Percentiles rank a stretch among this genome's conserved stretches.
phyloP scores from a whole-genome alignment of 169 alveolate genomes.

The Eimeria nieschulzi region DNA sequence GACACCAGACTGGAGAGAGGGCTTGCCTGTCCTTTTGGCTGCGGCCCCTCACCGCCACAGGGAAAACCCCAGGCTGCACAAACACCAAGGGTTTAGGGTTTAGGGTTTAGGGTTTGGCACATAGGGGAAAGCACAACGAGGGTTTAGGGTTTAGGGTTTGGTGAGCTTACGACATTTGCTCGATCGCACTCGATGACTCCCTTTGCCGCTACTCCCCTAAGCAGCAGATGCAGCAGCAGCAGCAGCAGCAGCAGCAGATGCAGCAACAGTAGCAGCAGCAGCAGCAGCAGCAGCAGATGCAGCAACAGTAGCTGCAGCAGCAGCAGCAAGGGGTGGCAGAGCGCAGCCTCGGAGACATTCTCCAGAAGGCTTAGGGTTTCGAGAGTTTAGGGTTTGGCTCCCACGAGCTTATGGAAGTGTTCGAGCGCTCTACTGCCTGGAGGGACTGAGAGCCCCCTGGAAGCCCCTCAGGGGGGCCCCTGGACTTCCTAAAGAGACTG shows the following conservation, averaged over 20 bases:
- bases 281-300: conserved; percentile 23
- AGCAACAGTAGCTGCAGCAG: conserved; percentile 28
- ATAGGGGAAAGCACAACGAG: background rate
- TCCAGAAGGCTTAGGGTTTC: too few relatives aligned
- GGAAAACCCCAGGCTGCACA: conserved; percentile 45
- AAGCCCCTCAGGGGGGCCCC: background rate
- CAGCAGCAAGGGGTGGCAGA: background rate
- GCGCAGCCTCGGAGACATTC: too few relatives aligned
- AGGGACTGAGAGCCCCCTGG: too few relatives aligned
- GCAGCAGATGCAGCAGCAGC: background rate
- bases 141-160: conserved; percentile 38
- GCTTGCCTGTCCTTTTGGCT: conserved; percentile 29
- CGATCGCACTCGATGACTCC: background rate
- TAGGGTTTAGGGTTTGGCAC: conserved; percentile 22
- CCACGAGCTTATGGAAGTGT: background rate
- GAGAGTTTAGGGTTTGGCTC: too few relatives aligned
- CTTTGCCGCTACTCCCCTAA: conserved; percentile 9
- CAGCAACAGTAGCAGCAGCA: conserved; percentile 6
- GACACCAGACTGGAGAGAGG: conserved; percentile 63
- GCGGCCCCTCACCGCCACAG: conserved; percentile 58
- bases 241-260: conserved; percentile 32
- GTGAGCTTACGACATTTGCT: conserved; percentile 24
- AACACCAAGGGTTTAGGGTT: conserved; percentile 8
- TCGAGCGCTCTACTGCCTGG: background rate
- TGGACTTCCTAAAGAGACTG: background rate